Evolutionary conservation across 305 asterid species (phyloP).

Genomic region (Withania somnifera): DNA sequence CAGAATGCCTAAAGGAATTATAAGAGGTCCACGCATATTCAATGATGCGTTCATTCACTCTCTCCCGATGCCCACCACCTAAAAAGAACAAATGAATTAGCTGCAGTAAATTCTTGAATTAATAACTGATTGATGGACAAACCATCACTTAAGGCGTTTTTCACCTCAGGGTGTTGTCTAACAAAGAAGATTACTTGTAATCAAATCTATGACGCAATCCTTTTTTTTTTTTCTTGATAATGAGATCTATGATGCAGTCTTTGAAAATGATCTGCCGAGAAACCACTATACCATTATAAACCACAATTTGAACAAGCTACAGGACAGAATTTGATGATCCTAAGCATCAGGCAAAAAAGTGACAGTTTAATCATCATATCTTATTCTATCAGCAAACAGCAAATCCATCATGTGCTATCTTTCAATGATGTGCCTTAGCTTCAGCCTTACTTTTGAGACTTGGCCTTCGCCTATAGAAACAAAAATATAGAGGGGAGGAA

Average conservation of each 20-base stretch:
- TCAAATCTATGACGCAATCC: background rate
- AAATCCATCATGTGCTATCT: background rate
- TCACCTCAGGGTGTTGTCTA: background rate
- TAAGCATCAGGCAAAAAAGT: constrained; percentile 20
- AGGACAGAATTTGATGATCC: constrained; percentile 22
- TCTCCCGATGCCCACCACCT: background rate
- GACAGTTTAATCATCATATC: constrained; percentile 12
- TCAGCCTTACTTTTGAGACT: constrained; percentile 63
- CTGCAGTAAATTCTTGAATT: background rate
- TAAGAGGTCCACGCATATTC: background rate
- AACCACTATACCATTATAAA: background rate
- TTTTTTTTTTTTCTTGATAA: too few relatives aligned
- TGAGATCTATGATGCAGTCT: background rate
- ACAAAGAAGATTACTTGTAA: background rate
- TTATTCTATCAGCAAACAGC: constrained; percentile 19
- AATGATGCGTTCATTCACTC: background rate
- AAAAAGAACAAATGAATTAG: background rate
- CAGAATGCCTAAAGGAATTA: background rate
- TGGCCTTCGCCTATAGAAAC: constrained; percentile 39
- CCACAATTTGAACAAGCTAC: constrained; percentile 2
- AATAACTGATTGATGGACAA: background rate
- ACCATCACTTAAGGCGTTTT: background rate
- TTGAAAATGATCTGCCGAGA: background rate
- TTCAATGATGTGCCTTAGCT: constrained; percentile 59
- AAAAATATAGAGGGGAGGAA: background rate